phyloP scores from a whole-genome alignment of 164 flowering plant genomes.

The Liquidambar formosana region DNA sequence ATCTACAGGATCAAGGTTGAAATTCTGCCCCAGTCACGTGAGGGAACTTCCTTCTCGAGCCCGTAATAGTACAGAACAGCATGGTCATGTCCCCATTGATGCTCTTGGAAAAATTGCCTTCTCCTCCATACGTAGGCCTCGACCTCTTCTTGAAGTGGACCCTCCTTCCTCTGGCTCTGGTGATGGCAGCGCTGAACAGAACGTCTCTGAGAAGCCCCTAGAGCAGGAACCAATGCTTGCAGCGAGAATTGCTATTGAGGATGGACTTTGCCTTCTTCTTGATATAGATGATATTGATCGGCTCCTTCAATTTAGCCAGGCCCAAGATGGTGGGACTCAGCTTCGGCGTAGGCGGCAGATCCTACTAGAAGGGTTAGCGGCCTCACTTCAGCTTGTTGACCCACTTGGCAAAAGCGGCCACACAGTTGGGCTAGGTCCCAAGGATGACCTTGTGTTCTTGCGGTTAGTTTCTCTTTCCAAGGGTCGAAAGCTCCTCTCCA shows the following conservation, averaged over 20 bases:
- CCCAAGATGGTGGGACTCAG: slow-evolving; percentile 81
- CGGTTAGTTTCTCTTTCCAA: slow-evolving; percentile 86
- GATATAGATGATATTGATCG: slow-evolving; percentile 95
- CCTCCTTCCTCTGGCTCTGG: slow-evolving; percentile 41
- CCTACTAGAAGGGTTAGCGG: slow-evolving; percentile 81
- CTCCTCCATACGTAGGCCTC: slow-evolving; percentile 81
- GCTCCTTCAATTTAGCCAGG: slow-evolving; percentile 64
- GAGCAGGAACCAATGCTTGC: slow-evolving; percentile 98
- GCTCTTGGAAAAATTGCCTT: slow-evolving; percentile 76
- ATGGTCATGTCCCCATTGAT: slow-evolving; percentile 64
- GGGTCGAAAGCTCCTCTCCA: slow-evolving; percentile 75
- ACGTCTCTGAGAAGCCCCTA: slow-evolving; percentile 66
- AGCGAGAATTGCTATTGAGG: slow-evolving; percentile 84
- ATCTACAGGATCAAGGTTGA: slow-evolving; percentile 62
- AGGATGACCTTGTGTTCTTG: slow-evolving; percentile 81
- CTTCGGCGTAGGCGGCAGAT: slow-evolving; percentile 67
- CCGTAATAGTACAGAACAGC: slow-evolving; percentile 62
- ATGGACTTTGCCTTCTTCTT: slow-evolving; percentile 79
- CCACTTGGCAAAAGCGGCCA: slow-evolving; percentile 70
- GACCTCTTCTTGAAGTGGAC: slow-evolving; percentile 86
- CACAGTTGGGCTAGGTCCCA: slow-evolving; percentile 47
- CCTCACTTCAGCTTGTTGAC: slow-evolving; percentile 87
- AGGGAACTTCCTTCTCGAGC: slow-evolving; percentile 70
- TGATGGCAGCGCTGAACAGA: slow-evolving; percentile 51
- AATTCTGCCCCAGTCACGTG: slow-evolving; percentile 73